Percentiles rank a stretch among this genome's conserved stretches.
phyloP scores from a whole-genome alignment of 2,329 filamentous ascomycete species.

The Colletotrichum euphorbiae region DNA sequence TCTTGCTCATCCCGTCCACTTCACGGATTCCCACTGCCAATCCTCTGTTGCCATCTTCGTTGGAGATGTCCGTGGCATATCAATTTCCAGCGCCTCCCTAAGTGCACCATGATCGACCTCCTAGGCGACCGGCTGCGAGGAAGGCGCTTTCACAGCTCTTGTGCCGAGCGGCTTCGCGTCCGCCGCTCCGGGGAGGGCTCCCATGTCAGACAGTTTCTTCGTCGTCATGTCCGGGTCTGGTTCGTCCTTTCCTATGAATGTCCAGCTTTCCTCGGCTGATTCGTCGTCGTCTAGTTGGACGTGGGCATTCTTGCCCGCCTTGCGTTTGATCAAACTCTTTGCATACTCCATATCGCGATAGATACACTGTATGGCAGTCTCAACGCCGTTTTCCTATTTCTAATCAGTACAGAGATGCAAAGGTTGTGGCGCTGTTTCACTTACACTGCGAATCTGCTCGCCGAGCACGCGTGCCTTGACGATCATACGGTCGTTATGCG shows the following conservation, averaged over 20 bases:
- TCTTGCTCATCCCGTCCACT: not conserved
- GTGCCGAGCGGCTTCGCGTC: conserved; percentile 28
- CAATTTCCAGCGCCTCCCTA: not conserved
- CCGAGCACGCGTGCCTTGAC: conserved; percentile 84
- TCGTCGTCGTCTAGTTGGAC: conserved; percentile 63
- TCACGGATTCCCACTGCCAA: conserved; percentile 17
- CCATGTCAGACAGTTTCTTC: conserved; percentile 49
- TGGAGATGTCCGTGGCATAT: not conserved
- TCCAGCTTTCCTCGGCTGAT: conserved; percentile 88
- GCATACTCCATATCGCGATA: conserved; percentile 97
- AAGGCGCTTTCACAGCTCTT: conserved; percentile 21
- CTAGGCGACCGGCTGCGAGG: conserved; percentile 29
- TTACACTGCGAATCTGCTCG: conserved; percentile 86
- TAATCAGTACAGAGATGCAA: conserved; percentile 44
- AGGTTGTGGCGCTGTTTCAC: conserved; percentile 46
- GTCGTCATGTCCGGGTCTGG: conserved; percentile 58
- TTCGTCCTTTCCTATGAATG: conserved; percentile 77
- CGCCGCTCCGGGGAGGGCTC: not conserved
- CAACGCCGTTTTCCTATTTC: conserved; percentile 86
- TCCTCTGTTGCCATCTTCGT: not conserved
- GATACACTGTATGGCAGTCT: conserved; percentile 88
- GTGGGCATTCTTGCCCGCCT: conserved; percentile 62
- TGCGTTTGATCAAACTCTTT: conserved; percentile 80
- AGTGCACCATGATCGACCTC: not conserved
- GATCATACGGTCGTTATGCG: conserved; percentile 91